Conservation (phyloP, 371 early-diverging fungal species). For the Apophysomyces elegans region DNA sequence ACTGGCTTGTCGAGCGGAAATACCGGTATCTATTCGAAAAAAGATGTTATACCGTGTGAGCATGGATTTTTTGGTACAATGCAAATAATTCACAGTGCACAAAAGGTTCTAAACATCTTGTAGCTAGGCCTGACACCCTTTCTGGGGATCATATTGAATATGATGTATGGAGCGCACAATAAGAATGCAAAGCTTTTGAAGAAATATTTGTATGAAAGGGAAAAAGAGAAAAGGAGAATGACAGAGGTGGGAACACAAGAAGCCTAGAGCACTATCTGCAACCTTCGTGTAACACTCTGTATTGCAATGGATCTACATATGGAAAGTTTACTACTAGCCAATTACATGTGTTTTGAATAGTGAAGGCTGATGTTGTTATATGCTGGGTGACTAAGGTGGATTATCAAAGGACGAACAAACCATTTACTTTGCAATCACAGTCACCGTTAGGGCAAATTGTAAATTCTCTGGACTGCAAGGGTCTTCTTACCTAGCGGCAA, state of each 20-base stretch:
- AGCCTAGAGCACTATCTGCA: neutral
- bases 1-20: slow-evolving; percentile 39
- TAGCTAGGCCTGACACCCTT: slow-evolving; percentile 53
- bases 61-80: slow-evolving; percentile 47
- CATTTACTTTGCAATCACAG: no score
- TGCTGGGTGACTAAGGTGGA: no score
- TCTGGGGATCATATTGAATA: slow-evolving; percentile 41
- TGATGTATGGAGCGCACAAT: slow-evolving; percentile 48
- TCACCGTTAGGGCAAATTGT: no score
- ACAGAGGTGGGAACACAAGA: neutral
- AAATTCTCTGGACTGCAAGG: no score
- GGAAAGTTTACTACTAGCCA: no score
- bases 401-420: no score
- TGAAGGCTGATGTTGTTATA: no score
- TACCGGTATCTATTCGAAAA: slow-evolving; percentile 33
- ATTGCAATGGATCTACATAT: no score
- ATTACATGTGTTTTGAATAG: no score
- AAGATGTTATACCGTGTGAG: slow-evolving; percentile 43
- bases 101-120: neutral
- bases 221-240: slow-evolving; percentile 14
- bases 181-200: slow-evolving; percentile 44
- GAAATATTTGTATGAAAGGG: slow-evolving; percentile 42
- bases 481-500: no score
- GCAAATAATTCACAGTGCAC: neutral
- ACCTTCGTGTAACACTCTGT: neutral